Conservation (phyloP, 352 stramenopile species). For the Pythium aristosporum region DNA sequence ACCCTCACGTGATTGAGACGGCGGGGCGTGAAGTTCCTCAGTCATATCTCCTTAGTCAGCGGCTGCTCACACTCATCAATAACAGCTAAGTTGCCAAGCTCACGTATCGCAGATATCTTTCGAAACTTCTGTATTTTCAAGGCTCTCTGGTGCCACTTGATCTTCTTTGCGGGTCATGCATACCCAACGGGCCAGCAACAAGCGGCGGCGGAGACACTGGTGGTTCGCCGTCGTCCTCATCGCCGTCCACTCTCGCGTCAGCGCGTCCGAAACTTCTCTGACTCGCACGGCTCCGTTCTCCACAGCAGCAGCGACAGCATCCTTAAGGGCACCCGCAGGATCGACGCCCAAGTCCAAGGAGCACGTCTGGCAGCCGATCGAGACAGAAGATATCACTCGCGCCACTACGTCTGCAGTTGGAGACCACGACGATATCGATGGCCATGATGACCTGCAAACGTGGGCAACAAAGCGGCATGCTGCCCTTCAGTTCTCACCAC, state of each 20-base stretch:
- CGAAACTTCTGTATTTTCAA: background rate
- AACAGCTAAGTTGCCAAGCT: background rate
- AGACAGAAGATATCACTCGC: too few relatives aligned
- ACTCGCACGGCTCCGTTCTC: background rate
- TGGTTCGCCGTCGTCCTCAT: background rate
- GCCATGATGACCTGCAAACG: background rate
- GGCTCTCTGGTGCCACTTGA: background rate
- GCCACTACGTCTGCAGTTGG: background rate
- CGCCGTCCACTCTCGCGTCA: background rate
- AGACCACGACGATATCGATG: background rate
- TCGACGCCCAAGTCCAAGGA: background rate
- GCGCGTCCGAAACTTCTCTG: background rate
- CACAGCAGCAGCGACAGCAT: background rate
- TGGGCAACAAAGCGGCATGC: background rate
- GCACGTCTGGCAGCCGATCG: background rate
- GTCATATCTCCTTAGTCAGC: background rate
- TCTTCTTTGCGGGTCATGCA: background rate
- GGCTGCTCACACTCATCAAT: background rate
- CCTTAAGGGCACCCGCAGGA: too few relatives aligned
- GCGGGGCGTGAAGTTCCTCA: background rate
- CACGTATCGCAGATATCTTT: background rate
- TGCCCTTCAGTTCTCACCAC: background rate
- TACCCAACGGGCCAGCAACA: background rate
- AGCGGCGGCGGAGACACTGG: background rate
- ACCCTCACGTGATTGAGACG: constrained; percentile 31